A percentile compares a stretch with the other conserved stretches of the same genome.
Evolutionary conservation across 495 filamentous ascomycete genomes (phyloP).

Genomic region (Neurospora sp.): DNA sequence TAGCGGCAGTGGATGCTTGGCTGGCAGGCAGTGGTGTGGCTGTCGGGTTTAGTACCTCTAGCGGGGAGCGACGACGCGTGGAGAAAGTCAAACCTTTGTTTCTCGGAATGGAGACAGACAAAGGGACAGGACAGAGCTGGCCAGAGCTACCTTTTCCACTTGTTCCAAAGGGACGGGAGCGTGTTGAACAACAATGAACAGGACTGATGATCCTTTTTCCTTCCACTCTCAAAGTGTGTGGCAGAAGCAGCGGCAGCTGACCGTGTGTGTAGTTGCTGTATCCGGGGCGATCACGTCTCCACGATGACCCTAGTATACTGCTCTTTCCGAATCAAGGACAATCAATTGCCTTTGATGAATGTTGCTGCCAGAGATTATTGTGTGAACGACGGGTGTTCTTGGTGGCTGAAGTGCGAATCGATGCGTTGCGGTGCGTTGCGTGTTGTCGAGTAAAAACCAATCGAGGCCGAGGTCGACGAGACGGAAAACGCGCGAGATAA

Average conservation of each 20-base stretch:
- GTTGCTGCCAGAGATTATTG: not conserved
- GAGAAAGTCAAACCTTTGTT: not conserved
- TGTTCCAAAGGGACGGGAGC: not conserved
- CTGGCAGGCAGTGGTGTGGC: not conserved
- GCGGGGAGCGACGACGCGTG: not conserved
- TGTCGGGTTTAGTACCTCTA: not conserved
- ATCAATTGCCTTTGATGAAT: not conserved
- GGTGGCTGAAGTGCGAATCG: not conserved
- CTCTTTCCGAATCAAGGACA: not conserved
- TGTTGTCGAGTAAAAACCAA: not conserved
- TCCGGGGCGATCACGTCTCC: not conserved
- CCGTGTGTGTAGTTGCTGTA: not conserved
- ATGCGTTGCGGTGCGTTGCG: not conserved
- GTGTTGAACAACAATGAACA: not conserved
- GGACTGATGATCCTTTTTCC: not conserved
- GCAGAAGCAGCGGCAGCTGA: not conserved
- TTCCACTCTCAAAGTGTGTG: not conserved
- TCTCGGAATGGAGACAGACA: not conserved
- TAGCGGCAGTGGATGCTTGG: not conserved
- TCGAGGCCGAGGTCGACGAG: conserved; percentile 9
- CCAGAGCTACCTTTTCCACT: not conserved
- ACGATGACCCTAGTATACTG: not conserved
- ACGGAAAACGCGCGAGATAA: conserved; percentile 11
- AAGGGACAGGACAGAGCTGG: not conserved
- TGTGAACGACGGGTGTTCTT: not conserved